phyloP scores from a whole-genome alignment of 108 stramenopile genomes.

The Cyclotella kingstonii region DNA sequence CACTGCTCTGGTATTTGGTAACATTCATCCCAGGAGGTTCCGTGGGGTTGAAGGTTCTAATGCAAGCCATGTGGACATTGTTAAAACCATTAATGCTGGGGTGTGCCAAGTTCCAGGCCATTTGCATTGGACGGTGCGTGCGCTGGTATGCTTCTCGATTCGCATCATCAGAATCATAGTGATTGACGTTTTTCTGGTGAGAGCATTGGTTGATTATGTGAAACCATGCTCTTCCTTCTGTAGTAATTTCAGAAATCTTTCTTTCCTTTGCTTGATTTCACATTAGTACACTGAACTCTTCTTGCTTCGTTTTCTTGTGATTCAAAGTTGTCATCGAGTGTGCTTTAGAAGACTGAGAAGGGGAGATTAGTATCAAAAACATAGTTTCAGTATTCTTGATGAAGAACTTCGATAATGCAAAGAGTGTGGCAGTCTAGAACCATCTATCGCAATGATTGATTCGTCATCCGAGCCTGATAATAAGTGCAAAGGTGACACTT shows the following conservation, averaged over 20 bases:
- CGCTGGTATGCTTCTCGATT: slow-evolving; percentile 50
- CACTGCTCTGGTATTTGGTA: slow-evolving; percentile 85
- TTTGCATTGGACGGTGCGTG: slow-evolving; percentile 57
- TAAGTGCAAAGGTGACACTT: no score
- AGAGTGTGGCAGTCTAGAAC: no score
- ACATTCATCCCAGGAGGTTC: slow-evolving; percentile 89
- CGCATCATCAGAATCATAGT: slow-evolving; percentile 25
- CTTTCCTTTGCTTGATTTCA: background rate
- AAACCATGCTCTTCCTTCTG: slow-evolving; percentile 2
- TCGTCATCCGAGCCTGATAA: no score
- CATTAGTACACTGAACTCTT: background rate
- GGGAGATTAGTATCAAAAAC: slow-evolving; percentile 15
- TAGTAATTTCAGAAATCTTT: background rate
- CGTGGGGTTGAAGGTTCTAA: slow-evolving; percentile 67
- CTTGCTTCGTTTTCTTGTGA: slow-evolving; percentile 2
- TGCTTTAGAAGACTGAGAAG: slow-evolving; percentile 24
- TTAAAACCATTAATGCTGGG: slow-evolving; percentile 68
- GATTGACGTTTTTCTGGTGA: slow-evolving; percentile 5
- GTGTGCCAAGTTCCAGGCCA: slow-evolving; percentile 68
- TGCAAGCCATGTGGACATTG: slow-evolving; percentile 63
- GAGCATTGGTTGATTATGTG: slow-evolving; percentile 4
- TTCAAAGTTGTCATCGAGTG: slow-evolving; percentile 15
- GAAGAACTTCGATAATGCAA: no score
- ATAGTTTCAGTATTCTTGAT: no score
- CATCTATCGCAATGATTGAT: no score